Evolutionary conservation across 139 green algal genomes (phyloP).

Genomic region (Diplosphaera chodatii): DNA sequence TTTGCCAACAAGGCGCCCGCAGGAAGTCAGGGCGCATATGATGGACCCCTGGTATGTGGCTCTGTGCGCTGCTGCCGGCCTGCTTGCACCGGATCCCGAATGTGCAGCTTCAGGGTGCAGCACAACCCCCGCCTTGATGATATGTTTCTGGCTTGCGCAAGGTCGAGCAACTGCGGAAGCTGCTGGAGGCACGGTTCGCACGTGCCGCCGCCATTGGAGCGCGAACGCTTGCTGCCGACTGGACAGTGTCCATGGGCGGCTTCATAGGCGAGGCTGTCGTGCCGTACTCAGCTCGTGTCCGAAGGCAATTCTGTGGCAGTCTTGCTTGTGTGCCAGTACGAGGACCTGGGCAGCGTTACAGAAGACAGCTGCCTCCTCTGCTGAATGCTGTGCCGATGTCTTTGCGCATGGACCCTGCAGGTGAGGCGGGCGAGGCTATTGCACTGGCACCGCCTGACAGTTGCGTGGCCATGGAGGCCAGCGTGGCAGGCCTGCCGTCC

Average conservation of each 20-base stretch:
- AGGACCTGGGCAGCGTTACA: too few relatives aligned
- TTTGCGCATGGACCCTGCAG: too few relatives aligned
- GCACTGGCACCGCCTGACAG: conserved; percentile 12
- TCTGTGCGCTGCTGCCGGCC: not conserved
- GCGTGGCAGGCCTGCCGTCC: not conserved
- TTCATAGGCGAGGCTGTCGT: not conserved
- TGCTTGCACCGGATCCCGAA: too few relatives aligned
- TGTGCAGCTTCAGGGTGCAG: too few relatives aligned
- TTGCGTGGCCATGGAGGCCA: conserved; percentile 16
- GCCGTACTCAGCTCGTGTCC: not conserved
- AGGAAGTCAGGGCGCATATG: not conserved
- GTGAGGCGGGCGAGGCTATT: conserved; percentile 4
- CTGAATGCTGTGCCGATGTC: too few relatives aligned
- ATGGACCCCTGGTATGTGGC: not conserved
- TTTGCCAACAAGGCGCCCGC: conserved; percentile 9
- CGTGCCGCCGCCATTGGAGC: conserved; percentile 9
- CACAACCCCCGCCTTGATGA: too few relatives aligned
- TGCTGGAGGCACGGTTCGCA: conserved; percentile 30
- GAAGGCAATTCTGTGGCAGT: too few relatives aligned
- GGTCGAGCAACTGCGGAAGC: conserved; percentile 35
- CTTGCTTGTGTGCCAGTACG: too few relatives aligned
- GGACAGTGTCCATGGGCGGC: conserved; percentile 11
- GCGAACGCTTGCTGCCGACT: conserved; percentile 6
- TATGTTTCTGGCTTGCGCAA: conserved; percentile 4
- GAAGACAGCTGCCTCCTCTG: too few relatives aligned